Conservation (phyloP, 441 rosid genomes). For the Corymbia calophylla region DNA sequence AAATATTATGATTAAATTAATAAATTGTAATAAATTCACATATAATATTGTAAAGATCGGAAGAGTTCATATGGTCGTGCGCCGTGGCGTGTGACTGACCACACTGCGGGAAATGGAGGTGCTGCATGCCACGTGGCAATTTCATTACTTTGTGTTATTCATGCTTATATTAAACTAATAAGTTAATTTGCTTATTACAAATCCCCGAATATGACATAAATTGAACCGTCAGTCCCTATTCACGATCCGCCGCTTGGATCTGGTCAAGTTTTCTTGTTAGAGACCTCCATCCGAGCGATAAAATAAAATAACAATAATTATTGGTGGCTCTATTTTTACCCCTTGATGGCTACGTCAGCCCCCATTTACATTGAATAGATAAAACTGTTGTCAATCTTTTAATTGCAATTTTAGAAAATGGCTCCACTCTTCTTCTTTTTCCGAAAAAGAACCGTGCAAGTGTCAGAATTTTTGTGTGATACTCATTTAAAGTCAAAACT, state of each 20-base stretch:
- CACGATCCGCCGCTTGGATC: not conserved
- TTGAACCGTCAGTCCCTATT: not conserved
- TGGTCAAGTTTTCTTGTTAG: not conserved
- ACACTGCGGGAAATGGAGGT: not conserved
- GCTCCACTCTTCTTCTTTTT: not conserved
- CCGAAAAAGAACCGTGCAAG: too few species aligned
- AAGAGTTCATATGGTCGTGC: not conserved
- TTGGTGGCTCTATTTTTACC: not conserved
- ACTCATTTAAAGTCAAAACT: too few species aligned
- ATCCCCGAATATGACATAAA: not conserved
- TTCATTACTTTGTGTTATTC: not conserved
- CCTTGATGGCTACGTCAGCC: accelerated
- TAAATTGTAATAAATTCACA: too few species aligned
- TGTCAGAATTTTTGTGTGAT: too few species aligned
- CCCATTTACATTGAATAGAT: not conserved
- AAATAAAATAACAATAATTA: not conserved
- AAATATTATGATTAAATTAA: accelerated
- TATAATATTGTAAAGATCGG: not conserved
- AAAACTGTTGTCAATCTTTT: not conserved
- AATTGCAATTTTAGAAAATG: not conserved
- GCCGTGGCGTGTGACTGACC: not conserved
- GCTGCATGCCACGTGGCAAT: not conserved
- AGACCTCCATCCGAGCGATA: not conserved
- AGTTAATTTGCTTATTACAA: not conserved
- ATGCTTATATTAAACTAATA: not conserved